Evolutionary conservation across 768 basidiomycete species (phyloP), one percentile per base, ranked within the genome.

Genomic region (Gloeopeniophorella convolvens): DNA sequence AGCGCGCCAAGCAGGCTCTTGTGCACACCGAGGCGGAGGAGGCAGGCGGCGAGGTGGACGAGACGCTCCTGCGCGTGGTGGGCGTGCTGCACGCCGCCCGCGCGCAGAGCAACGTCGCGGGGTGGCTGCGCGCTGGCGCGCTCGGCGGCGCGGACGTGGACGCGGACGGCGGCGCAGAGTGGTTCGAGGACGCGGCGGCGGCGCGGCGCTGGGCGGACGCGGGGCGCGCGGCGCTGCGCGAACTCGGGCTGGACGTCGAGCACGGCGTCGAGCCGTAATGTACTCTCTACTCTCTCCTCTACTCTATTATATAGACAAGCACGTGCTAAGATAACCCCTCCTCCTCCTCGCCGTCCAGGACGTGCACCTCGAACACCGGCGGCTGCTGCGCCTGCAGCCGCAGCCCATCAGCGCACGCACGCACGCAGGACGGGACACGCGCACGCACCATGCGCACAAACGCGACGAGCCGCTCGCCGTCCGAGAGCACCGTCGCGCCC

Each of bases 81-180:
- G 86, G 86, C 7, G 68, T 88, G 12, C 65, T 89, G 20, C 82
- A 85, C 40, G 69, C 66, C 12, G 55, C 82, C 12, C 82, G 79
- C 62, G 45, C 58, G 41, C 77, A 87, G 65, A 70, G 66, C 48
- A 87, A 83, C 56, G 75, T 88, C 20, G 79, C 83, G 0, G 77
- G 72, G 16, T 88, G 86, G 86, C 71, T 86, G 48, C 71, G 74
- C 15, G 58, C 61, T 24, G 82, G 83, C 1, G 82, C 82, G 0
- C 64, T 84, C 11, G 66, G 63, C 65, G 63, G 61, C 20, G 50
- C 64, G 5, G 34, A 37, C 6, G 28, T 34, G 7, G 24, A 23
- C 15, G 24, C 3, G n/a, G 24, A 13, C 23, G 20, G 28, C 15
- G 24, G 42, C 45, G 51, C 42, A 43, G 44, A 55, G 61, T 86